Conservation (phyloP, 108 stramenopile genomes). For the Mediolabrus comicus region DNA sequence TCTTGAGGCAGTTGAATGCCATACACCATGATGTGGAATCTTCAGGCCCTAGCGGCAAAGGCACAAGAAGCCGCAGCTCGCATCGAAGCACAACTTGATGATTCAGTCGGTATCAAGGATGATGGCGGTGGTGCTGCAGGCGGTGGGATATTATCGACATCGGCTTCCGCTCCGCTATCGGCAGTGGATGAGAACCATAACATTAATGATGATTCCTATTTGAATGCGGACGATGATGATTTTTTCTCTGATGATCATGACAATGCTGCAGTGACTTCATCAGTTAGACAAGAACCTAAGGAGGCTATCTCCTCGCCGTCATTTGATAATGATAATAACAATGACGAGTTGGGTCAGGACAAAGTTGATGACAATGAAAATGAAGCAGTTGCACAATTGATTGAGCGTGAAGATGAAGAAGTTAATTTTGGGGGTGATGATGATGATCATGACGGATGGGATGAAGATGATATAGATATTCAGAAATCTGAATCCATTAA, state of each 20-base stretch:
- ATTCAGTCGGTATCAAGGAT: slow-evolving; percentile 33
- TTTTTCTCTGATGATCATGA: slow-evolving; percentile 33
- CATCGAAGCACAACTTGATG: slow-evolving; percentile 38
- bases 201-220: slow-evolving; percentile 14
- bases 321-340: slow-evolving; percentile 6
- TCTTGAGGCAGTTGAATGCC: too few species aligned
- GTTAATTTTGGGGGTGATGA: slow-evolving; percentile 6
- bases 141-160: too few species aligned
- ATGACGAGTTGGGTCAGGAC: neutral
- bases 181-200: neutral
- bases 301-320: neutral
- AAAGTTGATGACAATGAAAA: neutral
- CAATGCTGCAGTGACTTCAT: neutral
- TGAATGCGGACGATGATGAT: slow-evolving; percentile 22
- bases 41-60: slow-evolving; percentile 35
- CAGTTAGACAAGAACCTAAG: neutral
- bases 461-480: slow-evolving; percentile 9
- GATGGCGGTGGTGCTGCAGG: neutral
- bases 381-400: slow-evolving; percentile 4
- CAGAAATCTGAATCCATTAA: neutral
- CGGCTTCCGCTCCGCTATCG: neutral
- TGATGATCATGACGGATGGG: slow-evolving; percentile 29
- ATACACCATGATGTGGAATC: slow-evolving; percentile 46
- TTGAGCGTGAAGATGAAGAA: neutral
- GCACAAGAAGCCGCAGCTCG: slow-evolving; percentile 48